Conservation (phyloP, 306 rosid genomes). For the Acacia melanoxylon region DNA sequence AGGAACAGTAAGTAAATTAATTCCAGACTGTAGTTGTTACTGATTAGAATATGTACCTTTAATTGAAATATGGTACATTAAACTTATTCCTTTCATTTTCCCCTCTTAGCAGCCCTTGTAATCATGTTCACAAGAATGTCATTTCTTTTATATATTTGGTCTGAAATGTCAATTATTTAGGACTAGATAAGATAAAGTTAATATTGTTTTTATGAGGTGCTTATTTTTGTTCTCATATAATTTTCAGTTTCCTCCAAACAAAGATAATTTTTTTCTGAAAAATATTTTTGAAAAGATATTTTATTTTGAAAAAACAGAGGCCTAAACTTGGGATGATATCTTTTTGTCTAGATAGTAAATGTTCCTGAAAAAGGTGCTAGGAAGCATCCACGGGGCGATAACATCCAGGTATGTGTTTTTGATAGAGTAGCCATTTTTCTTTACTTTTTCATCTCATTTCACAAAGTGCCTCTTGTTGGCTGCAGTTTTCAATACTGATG, state of each 20-base stretch:
- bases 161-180: slow-evolving; percentile 10
- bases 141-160: background rate
- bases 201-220: background rate
- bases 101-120: background rate
- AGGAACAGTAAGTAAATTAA: slow-evolving; percentile 83
- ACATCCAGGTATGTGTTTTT: slow-evolving; percentile 75
- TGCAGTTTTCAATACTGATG: slow-evolving; percentile 5
- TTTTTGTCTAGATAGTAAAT: slow-evolving; percentile 81
- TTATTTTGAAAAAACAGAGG: slow-evolving; percentile 17
- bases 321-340: slow-evolving; percentile 38
- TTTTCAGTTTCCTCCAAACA: slow-evolving; percentile 1
- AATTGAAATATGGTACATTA: background rate
- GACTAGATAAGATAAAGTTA: background rate
- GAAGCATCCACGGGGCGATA: slow-evolving; percentile 94
- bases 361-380: slow-evolving; percentile 99
- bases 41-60: slow-evolving; percentile 16
- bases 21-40: slow-evolving; percentile 18
- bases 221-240: background rate
- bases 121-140: background rate
- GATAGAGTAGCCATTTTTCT: slow-evolving; percentile 13
- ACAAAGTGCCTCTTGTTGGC: slow-evolving; percentile 8
- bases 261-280: slow-evolving; percentile 11
- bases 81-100: background rate
- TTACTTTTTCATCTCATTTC: slow-evolving; percentile 2
- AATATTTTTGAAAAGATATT: slow-evolving; percentile 12